Conservation (phyloP, 805 yeast species). For the Limtongia smithiae region DNA sequence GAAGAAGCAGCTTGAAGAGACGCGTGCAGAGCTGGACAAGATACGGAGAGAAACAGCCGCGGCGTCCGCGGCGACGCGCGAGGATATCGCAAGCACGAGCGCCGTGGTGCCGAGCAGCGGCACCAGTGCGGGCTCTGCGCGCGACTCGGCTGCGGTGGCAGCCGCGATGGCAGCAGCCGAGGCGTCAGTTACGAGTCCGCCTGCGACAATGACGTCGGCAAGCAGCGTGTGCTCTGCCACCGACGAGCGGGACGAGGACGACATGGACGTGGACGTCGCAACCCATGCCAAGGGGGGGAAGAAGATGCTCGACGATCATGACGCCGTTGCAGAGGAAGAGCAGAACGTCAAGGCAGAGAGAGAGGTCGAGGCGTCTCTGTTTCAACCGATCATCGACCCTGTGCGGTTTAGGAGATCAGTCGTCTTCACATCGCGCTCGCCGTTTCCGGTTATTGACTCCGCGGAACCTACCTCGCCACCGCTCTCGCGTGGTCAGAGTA, state of each 20-base stretch:
- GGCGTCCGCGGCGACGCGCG: neutral
- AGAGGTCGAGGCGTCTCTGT: neutral
- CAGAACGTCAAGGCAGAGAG: neutral
- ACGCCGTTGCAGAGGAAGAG: neutral
- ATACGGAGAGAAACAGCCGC: neutral
- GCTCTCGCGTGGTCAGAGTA: neutral
- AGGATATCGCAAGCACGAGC: neutral
- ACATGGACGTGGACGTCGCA: neutral
- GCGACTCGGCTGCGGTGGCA: too few relatives aligned
- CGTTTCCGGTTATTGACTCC: slow-evolving; percentile 11
- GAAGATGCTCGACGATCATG: too few relatives aligned
- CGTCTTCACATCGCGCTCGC: slow-evolving; percentile 18
- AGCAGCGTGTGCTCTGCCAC: neutral
- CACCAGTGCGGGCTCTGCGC: too few relatives aligned
- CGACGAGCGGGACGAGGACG: neutral
- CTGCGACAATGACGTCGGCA: too few relatives aligned
- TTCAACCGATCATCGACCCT: slow-evolving; percentile 3
- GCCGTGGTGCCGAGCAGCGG: too few relatives aligned
- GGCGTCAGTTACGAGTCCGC: too few relatives aligned
- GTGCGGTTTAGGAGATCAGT: slow-evolving; percentile 6
- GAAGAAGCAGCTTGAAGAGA: neutral
- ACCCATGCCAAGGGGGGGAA: neutral
- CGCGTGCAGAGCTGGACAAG: neutral
- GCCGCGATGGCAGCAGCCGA: too few relatives aligned
- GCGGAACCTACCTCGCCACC: neutral